Evolutionary conservation across 2,329 filamentous ascomycete genomes (phyloP).

Genomic region (Escovopsis sp.): DNA sequence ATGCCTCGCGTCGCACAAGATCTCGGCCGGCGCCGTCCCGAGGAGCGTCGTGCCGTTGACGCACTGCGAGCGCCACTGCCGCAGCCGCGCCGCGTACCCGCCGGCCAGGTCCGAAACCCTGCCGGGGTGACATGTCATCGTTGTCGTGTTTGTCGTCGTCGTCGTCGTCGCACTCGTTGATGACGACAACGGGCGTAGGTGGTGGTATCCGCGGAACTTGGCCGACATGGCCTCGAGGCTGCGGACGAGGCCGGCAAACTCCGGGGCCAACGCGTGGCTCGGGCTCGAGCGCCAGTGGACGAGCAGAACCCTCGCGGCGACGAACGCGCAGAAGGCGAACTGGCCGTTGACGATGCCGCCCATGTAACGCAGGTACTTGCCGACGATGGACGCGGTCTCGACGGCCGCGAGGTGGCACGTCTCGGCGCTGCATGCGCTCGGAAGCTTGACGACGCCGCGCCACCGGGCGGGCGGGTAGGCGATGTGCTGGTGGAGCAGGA

Average conservation of each 20-base stretch:
- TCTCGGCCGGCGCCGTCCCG: neutral
- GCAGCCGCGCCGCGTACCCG: constrained; percentile 2
- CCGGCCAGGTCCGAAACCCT: neutral
- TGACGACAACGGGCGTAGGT: neutral
- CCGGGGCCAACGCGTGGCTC: neutral
- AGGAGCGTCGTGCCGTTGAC: neutral
- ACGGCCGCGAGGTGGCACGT: constrained; percentile 4
- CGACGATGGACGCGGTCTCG: constrained; percentile 6
- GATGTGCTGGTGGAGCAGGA: constrained; percentile 12
- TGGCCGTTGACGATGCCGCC: constrained; percentile 1
- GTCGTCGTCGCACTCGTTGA: no score
- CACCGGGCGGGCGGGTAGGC: constrained; percentile 9
- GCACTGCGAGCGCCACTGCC: neutral
- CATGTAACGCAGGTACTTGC: constrained; percentile 4
- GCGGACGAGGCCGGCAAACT: neutral
- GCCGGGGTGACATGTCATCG: neutral
- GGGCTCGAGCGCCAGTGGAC: constrained; percentile 1
- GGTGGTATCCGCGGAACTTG: neutral
- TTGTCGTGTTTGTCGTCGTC: neutral
- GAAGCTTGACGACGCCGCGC: constrained; percentile 2
- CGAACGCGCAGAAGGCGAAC: constrained; percentile 5
- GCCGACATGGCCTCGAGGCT: constrained; percentile 1
- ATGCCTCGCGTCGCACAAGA: neutral
- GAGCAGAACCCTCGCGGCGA: constrained; percentile 5
- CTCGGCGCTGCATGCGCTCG: constrained; percentile 3